phyloP scores from a whole-genome alignment of 75 land plant genomes.

The Pinus taeda region DNA sequence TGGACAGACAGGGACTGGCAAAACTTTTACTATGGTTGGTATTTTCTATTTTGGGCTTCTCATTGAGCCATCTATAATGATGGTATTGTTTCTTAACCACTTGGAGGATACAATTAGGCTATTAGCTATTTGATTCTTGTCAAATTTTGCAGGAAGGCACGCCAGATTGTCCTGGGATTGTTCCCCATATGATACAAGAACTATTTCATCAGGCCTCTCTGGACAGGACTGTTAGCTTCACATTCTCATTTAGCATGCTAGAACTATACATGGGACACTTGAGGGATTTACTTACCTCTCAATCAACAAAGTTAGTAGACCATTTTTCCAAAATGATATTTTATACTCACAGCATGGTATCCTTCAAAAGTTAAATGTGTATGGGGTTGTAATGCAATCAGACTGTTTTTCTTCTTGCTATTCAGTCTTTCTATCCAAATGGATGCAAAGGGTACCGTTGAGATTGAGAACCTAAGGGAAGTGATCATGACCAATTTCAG shows the following conservation, averaged over 20 bases:
- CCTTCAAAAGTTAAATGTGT: neutral
- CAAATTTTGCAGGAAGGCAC: constrained; percentile 60
- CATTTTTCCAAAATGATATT: constrained; percentile 32
- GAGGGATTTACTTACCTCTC: constrained; percentile 64
- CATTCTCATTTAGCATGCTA: constrained; percentile 73
- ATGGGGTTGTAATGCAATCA: neutral
- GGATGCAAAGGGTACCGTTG: constrained; percentile 52
- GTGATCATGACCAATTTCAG: constrained; percentile 33
- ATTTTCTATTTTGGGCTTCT: neutral
- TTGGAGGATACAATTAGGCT: neutral
- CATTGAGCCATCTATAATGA: neutral
- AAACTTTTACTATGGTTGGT: constrained; percentile 83
- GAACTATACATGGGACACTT: constrained; percentile 83
- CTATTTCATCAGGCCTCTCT: constrained; percentile 49
- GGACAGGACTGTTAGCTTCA: constrained; percentile 33
- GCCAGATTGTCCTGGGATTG: constrained; percentile 59
- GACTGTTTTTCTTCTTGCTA: neutral
- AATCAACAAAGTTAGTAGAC: constrained; percentile 20
- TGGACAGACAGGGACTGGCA: constrained; percentile 94
- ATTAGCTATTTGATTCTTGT: neutral
- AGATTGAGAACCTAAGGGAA: constrained; percentile 56
- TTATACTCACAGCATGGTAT: neutral
- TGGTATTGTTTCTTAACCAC: neutral
- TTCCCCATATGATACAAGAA: constrained; percentile 52
- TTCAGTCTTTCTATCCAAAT: constrained; percentile 62